Base-by-base conservation (phyloP, 2,329 filamentous ascomycete genomes). In the Xylariaceae sp. region DNA sequence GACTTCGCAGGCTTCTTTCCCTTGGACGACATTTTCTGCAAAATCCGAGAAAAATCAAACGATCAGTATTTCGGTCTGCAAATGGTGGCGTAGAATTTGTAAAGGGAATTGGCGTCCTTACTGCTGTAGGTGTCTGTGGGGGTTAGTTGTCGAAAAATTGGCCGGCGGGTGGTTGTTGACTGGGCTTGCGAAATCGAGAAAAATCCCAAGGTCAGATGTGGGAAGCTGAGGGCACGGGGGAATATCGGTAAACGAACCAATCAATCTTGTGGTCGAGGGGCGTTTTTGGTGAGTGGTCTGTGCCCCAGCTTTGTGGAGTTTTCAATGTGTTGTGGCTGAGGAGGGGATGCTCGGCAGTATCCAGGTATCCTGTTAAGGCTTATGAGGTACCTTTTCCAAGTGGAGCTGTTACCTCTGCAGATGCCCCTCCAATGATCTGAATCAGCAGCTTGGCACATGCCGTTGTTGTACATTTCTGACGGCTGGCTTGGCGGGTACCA, bases 1-100 rank as follows among this genome's bases (percentile, higher is more conserved):
- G 88, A 95, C 74, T 84, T 85, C 76, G 76, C 66, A 53, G 74
- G 71, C 73, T 81, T 83, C 73, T 80, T 78, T 61, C 68, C 64
- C 64, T 71, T 78, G 42, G 72, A 67, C 67, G 80, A 82, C 79
- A 84, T 84, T 66, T 74, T 51, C 46, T 47, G 19, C 3, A 38
- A 38, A 21, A 36, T 42, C 11, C 21, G 21, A 24, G 40, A 36
- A 39, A 40, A 35, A 45, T 7, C 21, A 24, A 24, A 24, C 21
- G 21, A 11, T 44, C 29, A 40, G 38, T 39, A 13, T 34, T 36
- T 35, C 19, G 27, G 15, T 37, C 33, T 39, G 29, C 16, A 18
- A 33, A 24, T 17, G 9, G 32, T 23, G 30, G 9, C 36, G 40
- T 40, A 31, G 37, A 30, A 28, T 30, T 26, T 36, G 16, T 34